phyloP scores from a whole-genome alignment of 2,329 filamentous ascomycete species.

The Penicillium sp. region DNA sequence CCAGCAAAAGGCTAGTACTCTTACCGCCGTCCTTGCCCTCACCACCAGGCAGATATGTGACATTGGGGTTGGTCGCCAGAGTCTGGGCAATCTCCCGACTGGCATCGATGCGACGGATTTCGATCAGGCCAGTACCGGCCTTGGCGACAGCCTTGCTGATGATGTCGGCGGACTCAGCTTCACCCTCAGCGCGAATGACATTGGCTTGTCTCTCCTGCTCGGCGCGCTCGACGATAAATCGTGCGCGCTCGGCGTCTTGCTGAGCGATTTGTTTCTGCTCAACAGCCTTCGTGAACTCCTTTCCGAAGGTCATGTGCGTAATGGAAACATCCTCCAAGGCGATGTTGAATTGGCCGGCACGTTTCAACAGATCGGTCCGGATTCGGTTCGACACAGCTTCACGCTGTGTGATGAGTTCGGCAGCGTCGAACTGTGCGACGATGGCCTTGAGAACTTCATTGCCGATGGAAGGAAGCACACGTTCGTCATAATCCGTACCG shows the following conservation, averaged over 20 bases:
- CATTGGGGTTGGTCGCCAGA: conserved; percentile 84
- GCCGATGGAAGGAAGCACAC: conserved; percentile 95
- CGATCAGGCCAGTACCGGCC: conserved; percentile 85
- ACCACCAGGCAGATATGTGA: conserved; percentile 84
- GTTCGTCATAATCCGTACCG: conserved; percentile 96
- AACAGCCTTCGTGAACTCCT: conserved; percentile 96
- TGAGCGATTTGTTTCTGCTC: conserved; percentile 99
- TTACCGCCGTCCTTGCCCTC: conserved; percentile 55
- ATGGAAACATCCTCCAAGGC: conserved; percentile 98
- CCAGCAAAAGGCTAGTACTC: conserved; percentile 63
- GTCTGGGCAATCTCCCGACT: conserved; percentile 93
- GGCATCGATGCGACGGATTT: conserved; percentile 96
- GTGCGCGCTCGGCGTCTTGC: conserved; percentile 93
- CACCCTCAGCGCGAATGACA: conserved; percentile 95
- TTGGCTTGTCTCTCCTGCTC: conserved; percentile 99
- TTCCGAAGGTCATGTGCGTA: conserved; percentile 99
- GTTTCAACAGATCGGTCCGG: conserved; percentile 83
- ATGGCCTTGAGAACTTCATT: conserved; percentile 99
- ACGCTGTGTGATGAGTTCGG: conserved; percentile 96
- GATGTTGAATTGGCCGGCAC: conserved; percentile 97
- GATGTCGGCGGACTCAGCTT: conserved; percentile 92
- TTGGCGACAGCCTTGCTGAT: conserved; percentile 92
- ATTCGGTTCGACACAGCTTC: conserved; percentile 96
- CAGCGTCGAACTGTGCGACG: conserved; percentile 97
- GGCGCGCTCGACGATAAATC: conserved; percentile 97